Evolutionary conservation across 352 stramenopile species (phyloP).

Genomic region (Globisporangium nodosum): DNA sequence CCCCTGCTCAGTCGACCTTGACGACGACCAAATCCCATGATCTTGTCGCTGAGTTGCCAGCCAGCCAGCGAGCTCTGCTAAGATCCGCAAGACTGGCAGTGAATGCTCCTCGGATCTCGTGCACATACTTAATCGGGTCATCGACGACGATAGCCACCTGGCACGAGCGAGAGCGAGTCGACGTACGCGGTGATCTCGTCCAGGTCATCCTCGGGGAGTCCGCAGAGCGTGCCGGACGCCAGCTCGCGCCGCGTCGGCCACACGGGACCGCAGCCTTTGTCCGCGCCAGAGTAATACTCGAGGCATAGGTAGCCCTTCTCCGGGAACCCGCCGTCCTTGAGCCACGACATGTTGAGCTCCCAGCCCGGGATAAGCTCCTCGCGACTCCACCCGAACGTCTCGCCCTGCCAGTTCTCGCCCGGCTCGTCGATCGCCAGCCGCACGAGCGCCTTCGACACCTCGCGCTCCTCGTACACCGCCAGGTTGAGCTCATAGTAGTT

Average conservation of each 20-base stretch:
- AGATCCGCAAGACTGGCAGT: too few species aligned
- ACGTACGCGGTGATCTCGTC: constrained; percentile 46
- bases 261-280: constrained; percentile 65
- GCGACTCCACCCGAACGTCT: constrained; percentile 73
- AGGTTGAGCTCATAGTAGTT: constrained; percentile 78
- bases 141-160: background rate
- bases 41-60: too few species aligned
- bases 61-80: too few species aligned
- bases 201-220: constrained; percentile 38
- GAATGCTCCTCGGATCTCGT: too few species aligned
- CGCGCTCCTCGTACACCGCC: constrained; percentile 62
- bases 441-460: constrained; percentile 67
- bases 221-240: constrained; percentile 41
- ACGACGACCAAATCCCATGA: too few species aligned
- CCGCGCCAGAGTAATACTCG: constrained; percentile 73
- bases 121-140: background rate
- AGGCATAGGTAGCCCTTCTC: constrained; percentile 72
- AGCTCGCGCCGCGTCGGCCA: constrained; percentile 60
- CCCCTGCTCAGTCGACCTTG: too few species aligned
- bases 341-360: constrained; percentile 78
- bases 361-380: constrained; percentile 75
- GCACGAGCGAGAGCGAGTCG: constrained; percentile 40
- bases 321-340: constrained; percentile 71
- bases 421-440: constrained; percentile 75
- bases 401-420: constrained; percentile 73